Percentiles rank a stretch among this genome's conserved stretches.
Conservation (phyloP, 2,329 filamentous ascomycete genomes). For the Macrophomina tecta region DNA sequence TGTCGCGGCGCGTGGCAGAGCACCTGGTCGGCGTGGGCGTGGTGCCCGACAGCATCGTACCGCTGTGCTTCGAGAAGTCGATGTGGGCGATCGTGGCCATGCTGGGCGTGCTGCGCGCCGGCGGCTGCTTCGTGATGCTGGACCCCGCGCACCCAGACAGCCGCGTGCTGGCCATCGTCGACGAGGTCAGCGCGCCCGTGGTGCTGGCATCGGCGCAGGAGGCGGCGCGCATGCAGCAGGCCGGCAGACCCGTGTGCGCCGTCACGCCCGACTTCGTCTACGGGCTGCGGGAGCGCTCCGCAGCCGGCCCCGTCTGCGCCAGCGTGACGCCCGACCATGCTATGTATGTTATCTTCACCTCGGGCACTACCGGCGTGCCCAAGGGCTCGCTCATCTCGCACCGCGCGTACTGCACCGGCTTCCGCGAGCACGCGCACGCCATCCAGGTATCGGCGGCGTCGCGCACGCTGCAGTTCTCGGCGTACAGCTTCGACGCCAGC, state of each 20-base stretch:
- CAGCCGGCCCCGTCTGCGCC: not conserved
- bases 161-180: constrained; percentile 1
- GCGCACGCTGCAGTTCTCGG: constrained; percentile 46
- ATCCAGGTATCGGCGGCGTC: constrained; percentile 12
- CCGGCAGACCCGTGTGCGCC: constrained; percentile 46
- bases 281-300: constrained; percentile 41
- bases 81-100: constrained; percentile 43
- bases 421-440: too few species aligned
- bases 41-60: not conserved
- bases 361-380: constrained; percentile 34
- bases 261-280: constrained; percentile 51
- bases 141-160: not conserved
- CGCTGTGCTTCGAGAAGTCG: constrained; percentile 42
- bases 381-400: constrained; percentile 30
- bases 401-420: not conserved
- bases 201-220: constrained; percentile 38
- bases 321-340: not conserved
- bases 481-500: constrained; percentile 40
- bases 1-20: not conserved
- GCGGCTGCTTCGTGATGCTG: constrained; percentile 5
- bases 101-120: constrained; percentile 47
- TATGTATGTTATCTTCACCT: constrained; percentile 38
- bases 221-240: constrained; percentile 49
- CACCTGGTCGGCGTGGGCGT: not conserved
- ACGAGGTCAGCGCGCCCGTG: not conserved